Evolutionary conservation across 176 grass and related monocot genomes (phyloP).

Genomic region (Elymus sibiricus): DNA sequence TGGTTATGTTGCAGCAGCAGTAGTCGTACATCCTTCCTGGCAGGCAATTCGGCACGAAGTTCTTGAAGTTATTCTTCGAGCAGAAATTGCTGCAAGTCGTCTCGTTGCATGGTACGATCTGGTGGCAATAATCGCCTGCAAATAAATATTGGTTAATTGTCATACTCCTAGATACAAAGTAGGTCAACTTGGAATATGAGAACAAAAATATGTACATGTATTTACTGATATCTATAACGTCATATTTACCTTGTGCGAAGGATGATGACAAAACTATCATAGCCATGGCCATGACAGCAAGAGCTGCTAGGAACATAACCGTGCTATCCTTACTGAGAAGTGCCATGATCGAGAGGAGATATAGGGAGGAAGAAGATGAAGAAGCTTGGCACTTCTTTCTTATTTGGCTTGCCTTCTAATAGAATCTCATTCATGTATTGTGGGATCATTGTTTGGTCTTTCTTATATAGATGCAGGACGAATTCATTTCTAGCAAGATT

Average conservation of each 20-base stretch:
- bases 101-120: not conserved
- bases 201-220: not conserved
- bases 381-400: not conserved
- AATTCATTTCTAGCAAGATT: not conserved
- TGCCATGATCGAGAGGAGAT: not conserved
- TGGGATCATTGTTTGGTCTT: not conserved
- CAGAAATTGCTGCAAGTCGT: not conserved
- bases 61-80: not conserved
- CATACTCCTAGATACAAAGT: not conserved
- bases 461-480: not conserved
- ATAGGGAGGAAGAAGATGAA: not conserved
- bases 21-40: not conserved
- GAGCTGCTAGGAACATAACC: not conserved
- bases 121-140: too few relatives aligned
- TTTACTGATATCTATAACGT: not conserved
- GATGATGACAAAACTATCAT: not conserved
- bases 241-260: not conserved
- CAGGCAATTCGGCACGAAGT: not conserved
- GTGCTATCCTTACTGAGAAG: not conserved
- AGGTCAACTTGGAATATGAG: not conserved
- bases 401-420: not conserved
- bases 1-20: not conserved
- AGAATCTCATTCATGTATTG: too few relatives aligned
- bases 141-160: not conserved
- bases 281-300: not conserved